phyloP scores from a whole-genome alignment of 164 flowering plant species.

The Houttuynia cordata region DNA sequence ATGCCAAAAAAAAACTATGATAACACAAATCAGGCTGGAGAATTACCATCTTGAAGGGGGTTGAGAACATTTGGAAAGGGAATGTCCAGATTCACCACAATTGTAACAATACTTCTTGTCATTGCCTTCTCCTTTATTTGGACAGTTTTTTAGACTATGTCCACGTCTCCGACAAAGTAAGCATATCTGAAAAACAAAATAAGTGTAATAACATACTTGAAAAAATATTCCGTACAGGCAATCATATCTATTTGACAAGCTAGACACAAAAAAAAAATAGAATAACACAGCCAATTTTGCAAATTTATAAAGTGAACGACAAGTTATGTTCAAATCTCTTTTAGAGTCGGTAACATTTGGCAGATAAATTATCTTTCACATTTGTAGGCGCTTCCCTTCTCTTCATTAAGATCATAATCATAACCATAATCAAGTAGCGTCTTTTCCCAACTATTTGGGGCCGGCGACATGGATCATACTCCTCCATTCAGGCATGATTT shows the following conservation, averaged over 20 bases:
- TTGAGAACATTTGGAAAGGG: slow-evolving; percentile 52
- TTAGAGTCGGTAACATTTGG: no score
- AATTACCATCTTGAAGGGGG: slow-evolving; percentile 82
- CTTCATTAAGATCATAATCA: no score
- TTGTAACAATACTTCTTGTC: slow-evolving; percentile 72
- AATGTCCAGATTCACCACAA: slow-evolving; percentile 77
- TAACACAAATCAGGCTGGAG: background rate
- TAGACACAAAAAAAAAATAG: no score
- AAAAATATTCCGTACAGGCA: background rate
- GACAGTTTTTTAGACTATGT: slow-evolving; percentile 85
- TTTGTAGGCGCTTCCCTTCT: no score
- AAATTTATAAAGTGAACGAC: no score
- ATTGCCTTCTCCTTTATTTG: slow-evolving; percentile 42
- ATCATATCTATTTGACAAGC: background rate
- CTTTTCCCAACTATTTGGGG: no score
- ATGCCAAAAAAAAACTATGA: background rate
- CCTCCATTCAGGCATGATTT: no score
- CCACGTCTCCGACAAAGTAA: slow-evolving; percentile 78
- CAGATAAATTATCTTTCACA: no score
- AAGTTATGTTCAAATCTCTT: no score
- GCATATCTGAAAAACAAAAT: slow-evolving; percentile 54
- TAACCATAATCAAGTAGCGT: no score
- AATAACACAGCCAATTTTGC: no score
- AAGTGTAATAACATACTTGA: background rate
- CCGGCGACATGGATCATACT: no score